These are phyloP conservation scores for Zopfia rhizophila DNA, from an alignment of 2,329 filamentous ascomycete genomes.

Conservation along the genomic window DNA sequence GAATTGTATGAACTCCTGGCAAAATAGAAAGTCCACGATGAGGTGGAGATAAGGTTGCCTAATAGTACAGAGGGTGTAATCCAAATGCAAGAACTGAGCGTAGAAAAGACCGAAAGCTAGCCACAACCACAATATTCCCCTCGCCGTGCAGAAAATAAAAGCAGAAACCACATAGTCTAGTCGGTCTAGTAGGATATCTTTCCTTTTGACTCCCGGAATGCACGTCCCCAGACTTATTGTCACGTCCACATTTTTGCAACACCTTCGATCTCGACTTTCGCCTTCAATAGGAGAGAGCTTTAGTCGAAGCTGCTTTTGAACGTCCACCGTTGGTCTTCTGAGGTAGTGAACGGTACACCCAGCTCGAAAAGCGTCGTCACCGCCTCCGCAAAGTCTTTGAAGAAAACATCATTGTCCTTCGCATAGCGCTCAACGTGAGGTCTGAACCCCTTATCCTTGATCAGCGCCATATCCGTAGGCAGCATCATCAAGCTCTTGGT, in stretches of 20 bases:
- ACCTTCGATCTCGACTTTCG: background rate
- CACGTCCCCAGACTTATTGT: slow-evolving; percentile 7
- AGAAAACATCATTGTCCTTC: slow-evolving; percentile 90
- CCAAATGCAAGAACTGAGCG: no score
- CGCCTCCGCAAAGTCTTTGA: slow-evolving; percentile 87
- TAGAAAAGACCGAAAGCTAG: no score
- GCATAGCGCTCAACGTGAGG: slow-evolving; percentile 86
- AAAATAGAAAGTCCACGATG: no score
- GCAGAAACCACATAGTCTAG: slow-evolving; percentile 21
- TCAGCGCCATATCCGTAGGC: slow-evolving; percentile 86
- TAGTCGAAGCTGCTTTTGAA: slow-evolving; percentile 59
- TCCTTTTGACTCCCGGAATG: slow-evolving; percentile 23
- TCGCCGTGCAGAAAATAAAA: slow-evolving; percentile 2
- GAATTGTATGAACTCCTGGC: no score
- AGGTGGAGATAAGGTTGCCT: no score
- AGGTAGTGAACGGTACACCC: slow-evolving; percentile 82
- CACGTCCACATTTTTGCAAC: background rate
- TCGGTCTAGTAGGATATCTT: slow-evolving; percentile 46
- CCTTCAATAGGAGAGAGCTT: background rate
- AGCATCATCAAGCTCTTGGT: slow-evolving; percentile 97
- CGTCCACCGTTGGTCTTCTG: slow-evolving; percentile 55
- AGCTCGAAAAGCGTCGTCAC: slow-evolving; percentile 89
- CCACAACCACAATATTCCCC: background rate
- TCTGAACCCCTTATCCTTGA: slow-evolving; percentile 89
- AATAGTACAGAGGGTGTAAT: no score